Evolutionary conservation across 495 filamentous ascomycete species (phyloP), one percentile per base, ranked within the genome.

Genomic region (Margaritispora aquatica): DNA sequence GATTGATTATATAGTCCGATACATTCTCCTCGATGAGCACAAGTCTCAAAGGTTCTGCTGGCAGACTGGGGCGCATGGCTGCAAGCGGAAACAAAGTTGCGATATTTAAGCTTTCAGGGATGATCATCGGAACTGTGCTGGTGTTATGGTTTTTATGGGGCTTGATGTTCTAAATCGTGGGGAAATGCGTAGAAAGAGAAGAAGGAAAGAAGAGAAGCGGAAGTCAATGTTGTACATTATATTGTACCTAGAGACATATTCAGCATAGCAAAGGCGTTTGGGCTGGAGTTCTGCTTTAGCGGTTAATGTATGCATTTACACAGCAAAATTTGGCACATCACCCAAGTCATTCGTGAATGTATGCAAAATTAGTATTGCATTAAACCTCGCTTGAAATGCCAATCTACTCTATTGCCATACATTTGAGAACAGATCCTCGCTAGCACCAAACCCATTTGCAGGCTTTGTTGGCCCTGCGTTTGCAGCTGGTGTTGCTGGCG

Each of bases 381-480:
- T n/a, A n/a, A n/a, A n/a, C n/a, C n/a, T n/a, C n/a, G n/a, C n/a
- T 57, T 36, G 2, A 36, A 34, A 36, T 54, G 17, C n/a, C 38
- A 26, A 5, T 20, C 19, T 44, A 17, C 2, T 48, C 57, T 55
- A 69, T 48, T 66, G 58, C 92, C 92, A 96, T 59, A 96, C 92
- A 74, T 96, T 96, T 41, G 88, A 92, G 70, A 96, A 96, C 66
- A 96, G 71, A 75, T 96, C 92, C 63, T 96, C 92, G 55, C 76
- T 76, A 13, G 78, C 83, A 2, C 82, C 84, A 72, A 89, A 87
- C 56, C 87, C 75, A 29, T 58, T 61, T 55, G 69, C 61, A 58
- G 79, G 74, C 69, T 83, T 82, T 54, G 67, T 58, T 50, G 74
- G 57, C 22, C 68, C 71, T n/a, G 78, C 76, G 53, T 78, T 76